Evolutionary conservation across 2,329 filamentous ascomycete genomes (phyloP).

Genomic region (Xylariaceae sp.): DNA sequence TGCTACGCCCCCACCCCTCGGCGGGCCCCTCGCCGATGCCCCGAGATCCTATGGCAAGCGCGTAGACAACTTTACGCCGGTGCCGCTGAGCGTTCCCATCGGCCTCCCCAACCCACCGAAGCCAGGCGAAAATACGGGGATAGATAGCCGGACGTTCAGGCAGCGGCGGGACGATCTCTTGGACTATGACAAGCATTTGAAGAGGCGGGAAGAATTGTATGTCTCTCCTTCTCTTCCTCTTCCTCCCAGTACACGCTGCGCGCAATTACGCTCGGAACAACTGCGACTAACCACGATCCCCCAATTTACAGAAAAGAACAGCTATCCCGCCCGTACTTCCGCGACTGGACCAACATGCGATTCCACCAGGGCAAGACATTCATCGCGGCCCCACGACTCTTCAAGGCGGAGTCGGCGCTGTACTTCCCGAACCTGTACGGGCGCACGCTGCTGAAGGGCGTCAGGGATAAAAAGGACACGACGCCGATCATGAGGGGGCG

Average conservation of each 20-base stretch:
- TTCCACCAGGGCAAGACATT: slow-evolving; percentile 89
- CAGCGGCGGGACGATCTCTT: slow-evolving; percentile 75
- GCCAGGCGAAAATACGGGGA: slow-evolving; percentile 74
- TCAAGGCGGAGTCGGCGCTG: slow-evolving; percentile 73
- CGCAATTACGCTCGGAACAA: neutral
- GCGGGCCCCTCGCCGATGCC: slow-evolving; percentile 46
- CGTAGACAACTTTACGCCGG: slow-evolving; percentile 51
- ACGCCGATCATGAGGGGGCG: slow-evolving; percentile 68
- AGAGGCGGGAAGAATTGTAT: slow-evolving; percentile 69
- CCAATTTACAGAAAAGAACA: slow-evolving; percentile 12
- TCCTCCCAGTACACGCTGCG: neutral
- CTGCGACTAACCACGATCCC: slow-evolving; percentile 4
- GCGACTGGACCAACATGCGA: slow-evolving; percentile 83
- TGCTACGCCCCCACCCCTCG: too few relatives aligned
- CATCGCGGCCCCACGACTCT: slow-evolving; percentile 74
- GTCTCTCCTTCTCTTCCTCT: slow-evolving; percentile 18
- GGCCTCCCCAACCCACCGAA: slow-evolving; percentile 70
- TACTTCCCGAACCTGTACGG: slow-evolving; percentile 93
- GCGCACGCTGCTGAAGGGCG: slow-evolving; percentile 60
- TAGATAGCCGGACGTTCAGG: slow-evolving; percentile 60
- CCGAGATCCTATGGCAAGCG: slow-evolving; percentile 56
- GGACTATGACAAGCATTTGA: slow-evolving; percentile 77
- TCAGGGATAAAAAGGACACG: slow-evolving; percentile 56
- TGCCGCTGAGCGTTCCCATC: slow-evolving; percentile 65
- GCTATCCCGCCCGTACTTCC: slow-evolving; percentile 73